These are phyloP conservation scores for Penium margaritaceum DNA, from an alignment of 139 green algal species.

Conservation along the genomic window DNA sequence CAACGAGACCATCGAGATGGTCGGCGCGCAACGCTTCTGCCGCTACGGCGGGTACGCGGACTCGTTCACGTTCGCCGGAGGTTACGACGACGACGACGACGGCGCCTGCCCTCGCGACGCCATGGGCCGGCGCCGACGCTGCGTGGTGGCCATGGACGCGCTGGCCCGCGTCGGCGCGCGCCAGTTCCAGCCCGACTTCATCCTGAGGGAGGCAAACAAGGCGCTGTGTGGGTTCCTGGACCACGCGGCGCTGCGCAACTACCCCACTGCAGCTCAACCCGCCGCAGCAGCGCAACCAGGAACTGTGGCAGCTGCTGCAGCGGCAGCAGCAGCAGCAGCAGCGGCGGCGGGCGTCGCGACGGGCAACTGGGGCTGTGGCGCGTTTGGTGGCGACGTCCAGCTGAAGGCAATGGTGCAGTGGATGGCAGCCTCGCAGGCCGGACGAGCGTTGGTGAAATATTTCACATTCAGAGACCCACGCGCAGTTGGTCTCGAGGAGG, in stretches of 20 bases:
- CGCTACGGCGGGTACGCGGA: slow-evolving; percentile 35
- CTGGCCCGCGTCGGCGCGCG: too few relatives aligned
- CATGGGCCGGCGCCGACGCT: too few relatives aligned
- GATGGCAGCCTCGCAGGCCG: slow-evolving; percentile 37
- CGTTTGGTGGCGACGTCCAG: slow-evolving; percentile 37
- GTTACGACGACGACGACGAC: too few relatives aligned
- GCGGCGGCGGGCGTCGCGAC: slow-evolving; percentile 38
- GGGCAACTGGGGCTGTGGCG: slow-evolving; percentile 43
- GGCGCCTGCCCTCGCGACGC: too few relatives aligned
- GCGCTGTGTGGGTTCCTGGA: slow-evolving; percentile 20
- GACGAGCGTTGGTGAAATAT: slow-evolving; percentile 13
- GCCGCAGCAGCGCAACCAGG: not conserved
- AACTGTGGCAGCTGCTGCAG: too few relatives aligned
- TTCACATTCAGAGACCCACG: slow-evolving; percentile 1
- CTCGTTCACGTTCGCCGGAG: too few relatives aligned
- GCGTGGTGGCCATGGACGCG: too few relatives aligned
- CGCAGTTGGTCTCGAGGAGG: slow-evolving; percentile 3
- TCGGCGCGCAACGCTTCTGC: slow-evolving; percentile 39
- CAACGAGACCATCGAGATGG: slow-evolving; percentile 38
- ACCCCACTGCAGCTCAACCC: not conserved
- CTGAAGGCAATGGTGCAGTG: slow-evolving; percentile 42
- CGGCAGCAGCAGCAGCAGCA: too few relatives aligned
- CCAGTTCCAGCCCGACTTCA: too few relatives aligned
- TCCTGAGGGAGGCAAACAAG: slow-evolving; percentile 24
- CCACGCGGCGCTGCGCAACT: too few relatives aligned